Percentiles rank a stretch among this genome's conserved stretches.
These are phyloP conservation scores for Globisporangium radiosum DNA, from an alignment of 352 stramenopile species.

Conservation along the genomic window DNA sequence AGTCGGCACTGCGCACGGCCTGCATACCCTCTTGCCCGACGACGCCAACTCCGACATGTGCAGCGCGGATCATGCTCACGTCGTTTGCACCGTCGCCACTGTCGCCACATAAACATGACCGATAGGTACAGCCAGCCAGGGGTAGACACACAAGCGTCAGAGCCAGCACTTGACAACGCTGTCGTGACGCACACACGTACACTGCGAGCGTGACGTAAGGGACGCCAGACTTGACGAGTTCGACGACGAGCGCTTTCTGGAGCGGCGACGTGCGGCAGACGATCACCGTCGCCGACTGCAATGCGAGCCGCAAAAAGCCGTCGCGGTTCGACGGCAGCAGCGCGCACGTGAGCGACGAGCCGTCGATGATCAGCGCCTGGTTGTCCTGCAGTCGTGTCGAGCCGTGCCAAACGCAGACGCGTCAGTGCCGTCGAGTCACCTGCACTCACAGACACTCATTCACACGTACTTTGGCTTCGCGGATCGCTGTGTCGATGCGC, in stretches of 20 bases:
- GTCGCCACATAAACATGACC: neutral
- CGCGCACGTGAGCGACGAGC: constrained; percentile 49
- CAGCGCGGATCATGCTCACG: constrained; percentile 98
- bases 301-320: constrained; percentile 60
- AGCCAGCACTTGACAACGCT: neutral
- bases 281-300: constrained; percentile 79
- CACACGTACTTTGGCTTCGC: constrained; percentile 28
- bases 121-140: neutral
- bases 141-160: neutral
- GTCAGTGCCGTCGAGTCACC: no score
- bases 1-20: constrained; percentile 73
- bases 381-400: constrained; percentile 27
- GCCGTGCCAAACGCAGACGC: no score
- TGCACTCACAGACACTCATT: neutral
- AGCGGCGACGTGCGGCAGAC: constrained; percentile 85
- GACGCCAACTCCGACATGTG: constrained; percentile 97
- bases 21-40: constrained; percentile 95
- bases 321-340: constrained; percentile 45
- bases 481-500: constrained; percentile 39
- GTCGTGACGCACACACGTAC: constrained; percentile 26
- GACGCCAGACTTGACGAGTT: constrained; percentile 87
- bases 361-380: constrained; percentile 66
- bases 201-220: constrained; percentile 91
- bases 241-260: constrained; percentile 90
- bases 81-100: constrained; percentile 99